phyloP scores from a whole-genome alignment of 495 filamentous ascomycete genomes.

The Penicillium paradoxum region DNA sequence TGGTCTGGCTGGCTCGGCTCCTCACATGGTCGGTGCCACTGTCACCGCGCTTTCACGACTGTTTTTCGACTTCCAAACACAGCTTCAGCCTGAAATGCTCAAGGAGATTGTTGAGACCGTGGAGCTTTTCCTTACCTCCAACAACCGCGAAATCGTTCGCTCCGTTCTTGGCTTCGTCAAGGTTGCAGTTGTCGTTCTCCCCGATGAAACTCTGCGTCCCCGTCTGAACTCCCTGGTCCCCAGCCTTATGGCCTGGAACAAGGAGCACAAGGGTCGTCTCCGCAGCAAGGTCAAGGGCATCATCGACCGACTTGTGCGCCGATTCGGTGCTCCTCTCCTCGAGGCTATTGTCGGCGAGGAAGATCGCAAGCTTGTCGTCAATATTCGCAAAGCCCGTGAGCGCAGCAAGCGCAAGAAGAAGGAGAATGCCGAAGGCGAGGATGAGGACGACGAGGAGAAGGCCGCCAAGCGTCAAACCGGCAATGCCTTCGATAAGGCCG shows the following conservation, averaged over 20 bases:
- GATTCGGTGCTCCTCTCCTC: constrained; percentile 76
- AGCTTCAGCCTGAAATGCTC: constrained; percentile 56
- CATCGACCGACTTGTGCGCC: constrained; percentile 82
- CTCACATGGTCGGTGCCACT: constrained; percentile 92
- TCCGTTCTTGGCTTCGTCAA: constrained; percentile 93
- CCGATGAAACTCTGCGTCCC: constrained; percentile 66
- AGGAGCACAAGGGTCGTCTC: constrained; percentile 95
- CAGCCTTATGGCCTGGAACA: constrained; percentile 90
- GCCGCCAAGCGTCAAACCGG: constrained; percentile 51
- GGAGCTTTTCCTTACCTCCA: constrained; percentile 88
- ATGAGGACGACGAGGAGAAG: constrained; percentile 41
- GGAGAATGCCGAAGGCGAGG: constrained; percentile 48
- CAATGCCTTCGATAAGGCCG: constrained; percentile 90
- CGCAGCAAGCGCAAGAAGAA: constrained; percentile 80
- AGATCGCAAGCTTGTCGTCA: constrained; percentile 83
- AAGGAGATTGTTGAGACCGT: constrained; percentile 83
- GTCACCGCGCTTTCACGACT: constrained; percentile 89
- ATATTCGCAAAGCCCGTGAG: constrained; percentile 91
- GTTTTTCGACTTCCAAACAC: constrained; percentile 75
- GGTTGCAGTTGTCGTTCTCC: constrained; percentile 83
- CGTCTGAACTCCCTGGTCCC: constrained; percentile 71
- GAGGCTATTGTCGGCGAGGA: constrained; percentile 68
- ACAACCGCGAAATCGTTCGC: constrained; percentile 93
- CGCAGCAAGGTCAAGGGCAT: constrained; percentile 97
- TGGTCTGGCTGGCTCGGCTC: constrained; percentile 81